Base-by-base conservation (phyloP, 2,329 filamentous ascomycete genomes). In the Gnomoniopsis sp. region DNA sequence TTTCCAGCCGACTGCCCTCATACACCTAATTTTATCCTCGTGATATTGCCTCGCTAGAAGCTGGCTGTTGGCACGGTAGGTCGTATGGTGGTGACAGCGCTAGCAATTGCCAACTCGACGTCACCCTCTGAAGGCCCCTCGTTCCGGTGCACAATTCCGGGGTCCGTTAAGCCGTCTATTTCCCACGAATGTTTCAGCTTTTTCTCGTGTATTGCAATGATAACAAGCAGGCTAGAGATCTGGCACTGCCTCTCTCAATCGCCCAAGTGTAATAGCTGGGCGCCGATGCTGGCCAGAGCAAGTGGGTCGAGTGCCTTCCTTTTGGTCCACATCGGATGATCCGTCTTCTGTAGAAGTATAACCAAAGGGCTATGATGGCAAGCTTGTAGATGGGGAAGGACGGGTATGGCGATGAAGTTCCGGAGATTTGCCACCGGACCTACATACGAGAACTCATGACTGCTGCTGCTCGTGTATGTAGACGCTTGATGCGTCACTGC, bases 271-370 rank as follows among this genome's bases (percentile, higher is more conserved):
- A 53, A 51, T 19, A 59, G 57, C 53, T 56, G 57, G 30, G 58
- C 54, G 46, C 58, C 54, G 8, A 57, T 26, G 17, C 43, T 55
- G 15, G 57, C 60, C 34, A 63, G 23, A 1, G 62, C 57, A 17
- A 60, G n/a, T 10, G 62, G 21, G 22, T 63, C 52, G 19, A 63
- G 54, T 8, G 53, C 55, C 19, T 30, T n/a, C n/a, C n/a, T n/a
- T n/a, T n/a, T n/a, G 19, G 62, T 63, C 62, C 62, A 62, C 6
- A 55, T 51, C 3, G 41, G 55, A n/a, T n/a, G n/a, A n/a, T n/a
- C n/a, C n/a, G n/a, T 8, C 22, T 33, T 10, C 46, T 47, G 57
- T 60, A 60, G 14, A 62, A 49, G 51, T 21, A 46, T 23, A 23
- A 11, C 34, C 52, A n/a, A 22, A 63, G 30, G 6, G 58, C 11